Percentiles rank a stretch among this genome's conserved stretches.
Evolutionary conservation across 2,329 filamentous ascomycete genomes (phyloP).

Genomic region (Cadophora luteo-olivacea): DNA sequence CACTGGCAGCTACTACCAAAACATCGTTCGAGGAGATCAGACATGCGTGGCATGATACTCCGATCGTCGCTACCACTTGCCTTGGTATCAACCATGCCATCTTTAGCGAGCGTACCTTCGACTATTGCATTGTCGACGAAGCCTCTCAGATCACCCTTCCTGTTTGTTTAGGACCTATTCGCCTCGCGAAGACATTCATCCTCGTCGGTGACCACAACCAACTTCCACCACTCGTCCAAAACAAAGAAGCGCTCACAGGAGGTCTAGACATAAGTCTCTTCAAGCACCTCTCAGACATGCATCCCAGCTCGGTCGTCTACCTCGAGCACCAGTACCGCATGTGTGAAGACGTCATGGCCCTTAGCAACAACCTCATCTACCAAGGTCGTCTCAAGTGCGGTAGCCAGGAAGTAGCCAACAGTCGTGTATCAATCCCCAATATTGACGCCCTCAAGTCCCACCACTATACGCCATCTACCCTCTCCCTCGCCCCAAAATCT

Average conservation of each 20-base stretch:
- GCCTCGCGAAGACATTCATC: slow-evolving; percentile 91
- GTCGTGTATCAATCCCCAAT: slow-evolving; percentile 71
- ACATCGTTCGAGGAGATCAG: slow-evolving; percentile 83
- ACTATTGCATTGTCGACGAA: slow-evolving; percentile 98
- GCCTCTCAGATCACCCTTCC: slow-evolving; percentile 97
- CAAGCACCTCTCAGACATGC: slow-evolving; percentile 87
- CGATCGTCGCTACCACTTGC: slow-evolving; percentile 93
- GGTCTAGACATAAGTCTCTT: slow-evolving; percentile 94
- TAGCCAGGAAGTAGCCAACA: slow-evolving; percentile 73
- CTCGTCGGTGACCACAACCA: slow-evolving; percentile 97
- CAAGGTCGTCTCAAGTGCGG: slow-evolving; percentile 90
- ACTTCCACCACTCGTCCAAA: slow-evolving; percentile 90
- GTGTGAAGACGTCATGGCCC: slow-evolving; percentile 94
- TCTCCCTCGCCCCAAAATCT: slow-evolving; percentile 51
- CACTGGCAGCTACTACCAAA: slow-evolving; percentile 76
- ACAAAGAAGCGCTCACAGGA: slow-evolving; percentile 83
- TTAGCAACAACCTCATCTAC: slow-evolving; percentile 94
- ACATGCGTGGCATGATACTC: slow-evolving; percentile 81
- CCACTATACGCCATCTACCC: slow-evolving; percentile 56
- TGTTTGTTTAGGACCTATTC: slow-evolving; percentile 91
- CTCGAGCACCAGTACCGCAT: slow-evolving; percentile 97
- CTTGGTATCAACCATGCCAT: slow-evolving; percentile 88
- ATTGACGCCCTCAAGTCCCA: slow-evolving; percentile 67
- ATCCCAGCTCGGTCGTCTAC: slow-evolving; percentile 87
- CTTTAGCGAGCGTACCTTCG: slow-evolving; percentile 88